phyloP scores from a whole-genome alignment of 257 asterid species.

The Echites panduratus region DNA sequence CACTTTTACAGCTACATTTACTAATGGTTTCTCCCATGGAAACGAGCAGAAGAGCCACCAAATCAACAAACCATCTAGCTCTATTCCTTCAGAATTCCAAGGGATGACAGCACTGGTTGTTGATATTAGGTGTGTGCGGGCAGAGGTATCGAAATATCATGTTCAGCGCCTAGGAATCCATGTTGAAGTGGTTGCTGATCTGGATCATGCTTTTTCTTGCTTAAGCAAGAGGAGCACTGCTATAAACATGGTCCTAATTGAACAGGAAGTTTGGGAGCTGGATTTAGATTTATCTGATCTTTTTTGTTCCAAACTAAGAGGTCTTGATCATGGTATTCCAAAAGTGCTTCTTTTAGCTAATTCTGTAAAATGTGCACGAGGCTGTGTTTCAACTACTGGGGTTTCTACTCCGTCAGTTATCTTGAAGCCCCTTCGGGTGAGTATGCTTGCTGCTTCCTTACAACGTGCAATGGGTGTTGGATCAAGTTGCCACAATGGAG shows the following conservation, averaged over 20 bases:
- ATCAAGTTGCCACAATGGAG: conserved; percentile 45
- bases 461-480: conserved; percentile 66
- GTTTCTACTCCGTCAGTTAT: conserved; percentile 40
- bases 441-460: conserved; percentile 77
- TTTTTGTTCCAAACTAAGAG: conserved; percentile 28
- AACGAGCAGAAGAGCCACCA: conserved; percentile 33
- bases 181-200: conserved; percentile 48
- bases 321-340: conserved; percentile 26
- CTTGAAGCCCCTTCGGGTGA: conserved; percentile 71
- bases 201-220: conserved; percentile 25
- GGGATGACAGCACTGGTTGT: conserved; percentile 74
- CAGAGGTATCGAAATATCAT: conserved; percentile 68
- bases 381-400: conserved; percentile 21
- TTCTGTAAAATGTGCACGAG: conserved; percentile 32
- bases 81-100: conserved; percentile 47
- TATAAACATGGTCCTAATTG: conserved; percentile 52
- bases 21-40: conserved; percentile 29
- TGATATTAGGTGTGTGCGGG: conserved; percentile 69
- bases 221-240: conserved; percentile 16
- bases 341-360: conserved; percentile 55
- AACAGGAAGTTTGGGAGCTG: conserved; percentile 70
- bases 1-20: conserved; percentile 77
- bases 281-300: conserved; percentile 27
- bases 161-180: conserved; percentile 68
- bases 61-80: conserved; percentile 23